Percentiles rank a stretch among this genome's conserved stretches.
Evolutionary conservation across 2,329 filamentous ascomycete genomes (phyloP).

Genomic region (Penicillium vulpinum): DNA sequence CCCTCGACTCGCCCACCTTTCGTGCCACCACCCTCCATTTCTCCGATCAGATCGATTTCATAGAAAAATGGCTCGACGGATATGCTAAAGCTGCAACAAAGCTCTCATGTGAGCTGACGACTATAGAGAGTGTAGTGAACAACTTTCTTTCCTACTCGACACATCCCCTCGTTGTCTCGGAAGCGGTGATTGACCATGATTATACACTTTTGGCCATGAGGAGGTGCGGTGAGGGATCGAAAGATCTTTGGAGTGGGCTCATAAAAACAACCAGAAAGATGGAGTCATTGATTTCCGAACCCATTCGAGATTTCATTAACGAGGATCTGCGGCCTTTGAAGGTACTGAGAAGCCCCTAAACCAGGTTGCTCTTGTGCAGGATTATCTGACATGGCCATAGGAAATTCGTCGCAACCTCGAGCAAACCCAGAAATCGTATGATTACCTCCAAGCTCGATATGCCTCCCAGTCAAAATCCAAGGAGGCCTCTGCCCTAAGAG

Average conservation of each 20-base stretch:
- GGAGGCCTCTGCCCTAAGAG: conserved; percentile 83
- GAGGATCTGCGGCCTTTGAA: conserved; percentile 84
- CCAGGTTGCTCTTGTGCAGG: neutral
- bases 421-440: conserved; percentile 77
- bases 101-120: conserved; percentile 65
- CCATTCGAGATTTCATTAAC: conserved; percentile 73
- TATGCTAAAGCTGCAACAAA: conserved; percentile 64
- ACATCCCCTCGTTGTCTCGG: conserved; percentile 72
- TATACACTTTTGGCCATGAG: conserved; percentile 87
- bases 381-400: conserved; percentile 24
- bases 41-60: conserved; percentile 82
- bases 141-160: conserved; percentile 72
- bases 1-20: conserved; percentile 94
- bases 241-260: conserved; percentile 82
- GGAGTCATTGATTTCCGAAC: conserved; percentile 75
- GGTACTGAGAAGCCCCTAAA: conserved; percentile 29
- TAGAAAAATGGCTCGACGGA: conserved; percentile 87
- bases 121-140: conserved; percentile 77
- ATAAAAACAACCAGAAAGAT: conserved; percentile 73
- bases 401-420: conserved; percentile 77
- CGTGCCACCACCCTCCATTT: conserved; percentile 85
- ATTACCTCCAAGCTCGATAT: conserved; percentile 78
- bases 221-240: conserved; percentile 78
- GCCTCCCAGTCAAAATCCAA: conserved; percentile 86
- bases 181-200: conserved; percentile 89